These are phyloP conservation scores for Xylaria sp. DNA, from an alignment of 495 filamentous ascomycete genomes.

Conservation along the genomic window DNA sequence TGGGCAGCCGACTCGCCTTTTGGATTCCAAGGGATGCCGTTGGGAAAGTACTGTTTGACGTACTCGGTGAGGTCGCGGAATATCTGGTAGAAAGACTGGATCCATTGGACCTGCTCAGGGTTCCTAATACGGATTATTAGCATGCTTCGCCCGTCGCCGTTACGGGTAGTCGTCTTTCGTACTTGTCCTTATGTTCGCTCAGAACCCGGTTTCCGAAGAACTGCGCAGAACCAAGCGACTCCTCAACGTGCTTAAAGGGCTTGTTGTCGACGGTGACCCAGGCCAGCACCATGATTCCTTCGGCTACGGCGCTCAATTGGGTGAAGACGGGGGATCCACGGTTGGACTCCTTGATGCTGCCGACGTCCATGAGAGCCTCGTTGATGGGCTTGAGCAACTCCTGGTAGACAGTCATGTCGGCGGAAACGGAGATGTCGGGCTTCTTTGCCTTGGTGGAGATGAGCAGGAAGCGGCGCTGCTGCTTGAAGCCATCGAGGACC, in stretches of 20 bases:
- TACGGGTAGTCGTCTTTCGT: constrained; percentile 35
- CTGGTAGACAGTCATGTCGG: constrained; percentile 68
- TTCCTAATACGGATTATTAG: constrained; percentile 58
- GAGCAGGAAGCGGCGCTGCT: constrained; percentile 85
- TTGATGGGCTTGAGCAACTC: constrained; percentile 78
- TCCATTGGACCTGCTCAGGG: constrained; percentile 79
- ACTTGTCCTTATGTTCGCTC: constrained; percentile 91
- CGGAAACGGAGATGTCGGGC: constrained; percentile 71
- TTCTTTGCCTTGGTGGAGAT: constrained; percentile 92
- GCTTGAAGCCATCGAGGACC: constrained; percentile 67
- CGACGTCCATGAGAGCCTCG: constrained; percentile 74
- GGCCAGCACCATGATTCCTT: constrained; percentile 82
- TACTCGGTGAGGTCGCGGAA: constrained; percentile 82
- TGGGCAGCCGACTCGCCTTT: constrained; percentile 78
- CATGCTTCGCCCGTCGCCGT: not conserved
- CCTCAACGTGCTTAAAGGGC: constrained; percentile 81
- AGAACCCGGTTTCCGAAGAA: constrained; percentile 92
- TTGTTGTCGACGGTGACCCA: constrained; percentile 85
- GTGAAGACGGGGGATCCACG: constrained; percentile 72
- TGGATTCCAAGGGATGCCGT: constrained; percentile 87
- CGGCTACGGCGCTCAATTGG: constrained; percentile 84
- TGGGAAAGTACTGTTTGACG: constrained; percentile 78
- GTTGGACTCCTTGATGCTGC: constrained; percentile 79
- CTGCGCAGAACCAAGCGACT: constrained; percentile 78
- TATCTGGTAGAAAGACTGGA: constrained; percentile 85